phyloP scores from a whole-genome alignment of 2,329 filamentous ascomycete species.

The Pseudogymnoascus pannorum region DNA sequence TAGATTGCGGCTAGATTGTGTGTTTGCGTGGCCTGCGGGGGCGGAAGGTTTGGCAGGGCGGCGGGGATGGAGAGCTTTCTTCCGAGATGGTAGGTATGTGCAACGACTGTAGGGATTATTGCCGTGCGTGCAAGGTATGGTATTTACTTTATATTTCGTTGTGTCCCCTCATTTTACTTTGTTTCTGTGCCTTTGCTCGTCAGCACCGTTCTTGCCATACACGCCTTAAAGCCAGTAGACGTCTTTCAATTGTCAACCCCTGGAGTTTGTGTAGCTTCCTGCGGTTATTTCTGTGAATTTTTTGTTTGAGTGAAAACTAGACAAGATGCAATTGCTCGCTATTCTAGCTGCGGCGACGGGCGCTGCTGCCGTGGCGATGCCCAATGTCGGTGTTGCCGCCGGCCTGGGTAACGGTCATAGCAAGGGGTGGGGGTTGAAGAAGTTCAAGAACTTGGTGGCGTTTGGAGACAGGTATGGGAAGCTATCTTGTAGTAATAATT shows the following conservation, averaged over 20 bases:
- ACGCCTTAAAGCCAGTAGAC: not conserved
- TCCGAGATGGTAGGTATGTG: not conserved
- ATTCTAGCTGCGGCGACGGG: not conserved
- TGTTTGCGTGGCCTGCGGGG: too few species aligned
- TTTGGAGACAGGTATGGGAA: slow-evolving; percentile 62
- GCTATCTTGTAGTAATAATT: not conserved
- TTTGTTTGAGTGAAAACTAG: not conserved
- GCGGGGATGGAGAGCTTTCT: not conserved
- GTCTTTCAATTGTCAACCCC: not conserved
- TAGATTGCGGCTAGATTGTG: not conserved
- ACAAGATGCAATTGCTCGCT: not conserved
- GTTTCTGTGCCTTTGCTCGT: not conserved
- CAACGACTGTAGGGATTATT: not conserved
- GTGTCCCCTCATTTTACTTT: not conserved
- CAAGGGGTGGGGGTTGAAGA: slow-evolving; percentile 27
- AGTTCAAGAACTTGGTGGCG: slow-evolving; percentile 56
- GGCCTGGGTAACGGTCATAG: not conserved
- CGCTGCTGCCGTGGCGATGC: not conserved
- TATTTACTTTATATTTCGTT: not conserved
- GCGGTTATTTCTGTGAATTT: not conserved
- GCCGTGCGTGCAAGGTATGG: not conserved
- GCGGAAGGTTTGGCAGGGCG: too few species aligned
- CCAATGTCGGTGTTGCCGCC: not conserved
- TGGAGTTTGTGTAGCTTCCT: not conserved
- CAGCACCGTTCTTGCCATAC: not conserved